Percentiles rank a stretch among this genome's conserved stretches.
These are phyloP conservation scores for Leptographium flavum DNA, from an alignment of 2,329 filamentous ascomycete genomes.

Conservation along the genomic window DNA sequence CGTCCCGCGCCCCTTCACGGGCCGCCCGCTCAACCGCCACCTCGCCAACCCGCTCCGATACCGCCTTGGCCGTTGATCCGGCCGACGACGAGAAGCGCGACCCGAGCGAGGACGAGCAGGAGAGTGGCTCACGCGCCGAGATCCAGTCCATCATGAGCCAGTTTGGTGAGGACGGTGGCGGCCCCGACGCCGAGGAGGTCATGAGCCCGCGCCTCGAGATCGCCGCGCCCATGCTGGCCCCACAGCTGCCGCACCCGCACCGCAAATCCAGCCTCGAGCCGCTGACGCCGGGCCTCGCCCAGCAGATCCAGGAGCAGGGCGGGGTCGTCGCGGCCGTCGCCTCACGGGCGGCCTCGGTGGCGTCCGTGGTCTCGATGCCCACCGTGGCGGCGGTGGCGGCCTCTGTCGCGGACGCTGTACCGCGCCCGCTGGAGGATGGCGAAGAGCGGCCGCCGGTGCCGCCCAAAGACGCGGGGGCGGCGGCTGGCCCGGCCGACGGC, in stretches of 20 bases:
- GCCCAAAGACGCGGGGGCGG: constrained; percentile 48
- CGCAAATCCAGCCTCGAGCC: constrained; percentile 79
- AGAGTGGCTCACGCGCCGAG: constrained; percentile 62
- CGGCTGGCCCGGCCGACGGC: too few species aligned
- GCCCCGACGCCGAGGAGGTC: constrained; percentile 64
- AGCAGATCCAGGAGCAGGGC: constrained; percentile 33
- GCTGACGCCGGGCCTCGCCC: constrained; percentile 34
- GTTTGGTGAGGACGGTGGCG: constrained; percentile 63
- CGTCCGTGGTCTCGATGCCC: constrained; percentile 13
- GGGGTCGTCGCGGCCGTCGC: constrained; percentile 26
- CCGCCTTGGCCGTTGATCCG: constrained; percentile 5
- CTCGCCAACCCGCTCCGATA: constrained; percentile 41
- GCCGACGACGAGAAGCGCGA: constrained; percentile 43
- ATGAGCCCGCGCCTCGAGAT: constrained; percentile 83
- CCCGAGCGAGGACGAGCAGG: constrained; percentile 47
- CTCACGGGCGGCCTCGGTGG: constrained; percentile 24
- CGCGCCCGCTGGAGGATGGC: constrained; percentile 21
- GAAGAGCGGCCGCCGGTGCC: constrained; percentile 43
- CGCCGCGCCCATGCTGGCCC: constrained; percentile 62
- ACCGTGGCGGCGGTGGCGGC: too few species aligned
- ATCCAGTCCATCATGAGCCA: constrained; percentile 98
- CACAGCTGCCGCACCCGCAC: constrained; percentile 56
- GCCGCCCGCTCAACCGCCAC: constrained; percentile 23
- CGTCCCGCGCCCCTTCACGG: constrained; percentile 44
- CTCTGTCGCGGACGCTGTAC: too few species aligned